A percentile compares a stretch with the other conserved stretches of the same genome.
Conservation (phyloP, 164 flowering plant species). For the Buxus sempervirens region DNA sequence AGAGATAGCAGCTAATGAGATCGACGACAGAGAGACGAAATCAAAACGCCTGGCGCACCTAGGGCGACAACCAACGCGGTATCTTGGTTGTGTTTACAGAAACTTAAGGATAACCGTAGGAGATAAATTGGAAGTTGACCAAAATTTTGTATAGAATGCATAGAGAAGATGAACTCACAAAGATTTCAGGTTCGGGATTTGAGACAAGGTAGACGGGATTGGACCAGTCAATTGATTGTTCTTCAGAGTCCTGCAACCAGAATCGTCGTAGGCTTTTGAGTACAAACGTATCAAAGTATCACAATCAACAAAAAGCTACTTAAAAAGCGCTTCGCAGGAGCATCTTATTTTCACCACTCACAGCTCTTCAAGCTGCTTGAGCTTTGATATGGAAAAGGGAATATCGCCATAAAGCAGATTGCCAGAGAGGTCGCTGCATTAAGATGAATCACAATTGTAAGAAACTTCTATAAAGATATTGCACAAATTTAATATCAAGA, state of each 20-base stretch:
- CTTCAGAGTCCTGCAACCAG: constrained; percentile 57
- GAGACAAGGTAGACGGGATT: constrained; percentile 87
- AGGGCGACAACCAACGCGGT: too few relatives aligned
- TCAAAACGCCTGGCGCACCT: too few relatives aligned
- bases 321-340: neutral
- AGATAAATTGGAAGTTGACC: too few relatives aligned
- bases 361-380: constrained; percentile 75
- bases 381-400: constrained; percentile 80
- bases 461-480: neutral
- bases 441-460: neutral
- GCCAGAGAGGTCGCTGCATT: constrained; percentile 67
- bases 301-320: neutral
- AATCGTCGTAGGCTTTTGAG: neutral
- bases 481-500: neutral
- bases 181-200: constrained; percentile 78
- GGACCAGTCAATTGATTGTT: constrained; percentile 85
- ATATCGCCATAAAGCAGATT: constrained; percentile 76
- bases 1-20: too few relatives aligned
- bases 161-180: constrained; percentile 42
- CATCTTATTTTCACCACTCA: constrained; percentile 24
- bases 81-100: too few relatives aligned
- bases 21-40: too few relatives aligned
- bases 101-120: too few relatives aligned
- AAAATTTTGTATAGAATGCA: too few relatives aligned
- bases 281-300: neutral